A percentile compares a stretch with the other conserved stretches of the same genome.
Conservation (phyloP, 352 stramenopile species). For the Globisporangium megalacanthum region DNA sequence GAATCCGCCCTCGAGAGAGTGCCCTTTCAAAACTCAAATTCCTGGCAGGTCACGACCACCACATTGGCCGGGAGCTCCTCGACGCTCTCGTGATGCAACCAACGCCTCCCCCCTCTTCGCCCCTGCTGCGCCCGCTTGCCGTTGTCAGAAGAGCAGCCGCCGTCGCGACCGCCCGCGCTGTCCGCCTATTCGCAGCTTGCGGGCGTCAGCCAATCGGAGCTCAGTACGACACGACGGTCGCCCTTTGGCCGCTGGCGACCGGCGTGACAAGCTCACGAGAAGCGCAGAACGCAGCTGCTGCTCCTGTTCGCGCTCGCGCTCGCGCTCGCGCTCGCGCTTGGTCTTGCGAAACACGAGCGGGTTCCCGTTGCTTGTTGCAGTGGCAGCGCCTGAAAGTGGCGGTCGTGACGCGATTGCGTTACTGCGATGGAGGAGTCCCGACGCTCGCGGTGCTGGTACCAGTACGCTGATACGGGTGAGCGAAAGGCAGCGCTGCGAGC, state of each 20-base stretch:
- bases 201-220: background rate
- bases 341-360: conserved; percentile 49
- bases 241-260: conserved; percentile 1
- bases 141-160: conserved; percentile 27
- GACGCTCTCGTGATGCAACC: too few relatives aligned
- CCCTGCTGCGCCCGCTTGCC: background rate
- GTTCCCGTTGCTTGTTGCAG: conserved; percentile 13
- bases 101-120: too few relatives aligned
- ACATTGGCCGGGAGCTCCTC: too few relatives aligned
- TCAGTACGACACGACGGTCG: conserved; percentile 7
- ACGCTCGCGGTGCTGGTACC: conserved; percentile 13
- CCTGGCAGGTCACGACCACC: too few relatives aligned
- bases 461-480: conserved; percentile 8
- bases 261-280: conserved; percentile 3
- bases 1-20: too few relatives aligned
- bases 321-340: conserved; percentile 43
- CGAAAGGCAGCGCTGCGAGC: conserved; percentile 14
- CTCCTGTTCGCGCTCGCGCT: conserved; percentile 18
- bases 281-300: conserved; percentile 8
- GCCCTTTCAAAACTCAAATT: background rate
- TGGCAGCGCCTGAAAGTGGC: conserved; percentile 7
- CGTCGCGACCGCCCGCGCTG: conserved; percentile 23
- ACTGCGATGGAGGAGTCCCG: background rate
- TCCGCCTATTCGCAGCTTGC: conserved; percentile 10
- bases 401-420: background rate